Evolutionary conservation across 2,329 filamentous ascomycete genomes (phyloP).

Genomic region (Ilyonectria mors-panacis): DNA sequence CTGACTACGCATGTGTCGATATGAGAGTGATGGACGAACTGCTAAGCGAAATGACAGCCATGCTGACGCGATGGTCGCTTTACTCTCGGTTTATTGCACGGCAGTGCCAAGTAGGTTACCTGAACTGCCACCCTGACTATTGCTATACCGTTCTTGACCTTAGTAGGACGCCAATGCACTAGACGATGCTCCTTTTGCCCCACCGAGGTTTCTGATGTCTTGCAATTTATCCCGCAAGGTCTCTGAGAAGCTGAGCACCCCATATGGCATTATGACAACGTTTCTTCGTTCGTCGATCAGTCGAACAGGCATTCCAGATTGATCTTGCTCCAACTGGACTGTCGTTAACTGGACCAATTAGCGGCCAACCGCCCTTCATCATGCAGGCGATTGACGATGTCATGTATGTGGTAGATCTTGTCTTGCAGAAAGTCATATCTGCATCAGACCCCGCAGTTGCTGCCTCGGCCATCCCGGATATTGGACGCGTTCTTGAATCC

Average conservation of each 20-base stretch:
- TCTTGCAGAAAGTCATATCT: slow-evolving; percentile 87
- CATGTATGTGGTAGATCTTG: slow-evolving; percentile 98
- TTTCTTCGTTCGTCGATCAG: slow-evolving; percentile 95
- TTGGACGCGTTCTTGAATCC: slow-evolving; percentile 84
- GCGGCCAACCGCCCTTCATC: slow-evolving; percentile 88
- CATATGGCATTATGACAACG: slow-evolving; percentile 94
- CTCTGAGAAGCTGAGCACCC: slow-evolving; percentile 78
- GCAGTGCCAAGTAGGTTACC: slow-evolving; percentile 89
- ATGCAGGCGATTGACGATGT: slow-evolving; percentile 97
- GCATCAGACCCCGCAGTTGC: slow-evolving; percentile 88
- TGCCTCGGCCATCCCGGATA: slow-evolving; percentile 81
- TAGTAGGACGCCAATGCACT: too few relatives aligned
- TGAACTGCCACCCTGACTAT: too few relatives aligned
- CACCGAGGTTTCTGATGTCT: slow-evolving; percentile 80
- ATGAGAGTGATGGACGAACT: slow-evolving; percentile 96
- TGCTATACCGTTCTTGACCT: too few relatives aligned
- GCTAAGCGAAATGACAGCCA: slow-evolving; percentile 88
- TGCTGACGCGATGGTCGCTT: slow-evolving; percentile 93
- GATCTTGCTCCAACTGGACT: slow-evolving; percentile 89
- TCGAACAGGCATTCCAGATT: slow-evolving; percentile 97
- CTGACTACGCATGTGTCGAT: slow-evolving; percentile 91
- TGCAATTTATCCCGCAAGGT: slow-evolving; percentile 89
- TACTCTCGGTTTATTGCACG: slow-evolving; percentile 91
- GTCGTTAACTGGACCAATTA: slow-evolving; percentile 78
- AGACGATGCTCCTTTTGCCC: slow-evolving; percentile 70